Evolutionary conservation across 1,284 basidiomycete genomes (phyloP).

Genomic region (Chiua sp.): DNA sequence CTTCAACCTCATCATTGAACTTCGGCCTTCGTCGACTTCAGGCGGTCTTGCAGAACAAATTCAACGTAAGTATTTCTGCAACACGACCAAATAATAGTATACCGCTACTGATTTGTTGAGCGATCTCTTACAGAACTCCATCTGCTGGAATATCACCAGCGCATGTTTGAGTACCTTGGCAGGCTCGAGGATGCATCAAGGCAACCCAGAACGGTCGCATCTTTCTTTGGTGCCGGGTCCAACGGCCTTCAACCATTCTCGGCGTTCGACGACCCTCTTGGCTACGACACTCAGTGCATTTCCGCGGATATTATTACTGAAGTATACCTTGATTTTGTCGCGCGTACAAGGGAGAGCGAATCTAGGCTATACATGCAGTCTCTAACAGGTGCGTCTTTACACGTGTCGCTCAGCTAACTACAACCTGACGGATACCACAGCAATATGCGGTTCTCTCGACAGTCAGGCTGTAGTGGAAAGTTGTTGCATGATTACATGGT

Average conservation of each 20-base stretch:
- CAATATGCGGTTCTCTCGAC: slow-evolving; percentile 3
- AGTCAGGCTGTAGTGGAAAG: not conserved
- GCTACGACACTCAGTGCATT: not conserved
- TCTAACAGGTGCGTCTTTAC: not conserved
- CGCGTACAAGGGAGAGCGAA: not conserved
- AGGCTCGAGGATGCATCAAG: no score
- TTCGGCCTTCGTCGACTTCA: not conserved
- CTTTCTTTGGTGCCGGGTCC: not conserved
- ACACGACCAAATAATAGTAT: no score
- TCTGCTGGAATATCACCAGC: not conserved
- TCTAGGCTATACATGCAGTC: slow-evolving; percentile 2
- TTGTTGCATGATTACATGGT: no score
- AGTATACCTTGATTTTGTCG: not conserved
- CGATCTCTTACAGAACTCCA: not conserved
- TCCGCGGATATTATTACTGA: not conserved
- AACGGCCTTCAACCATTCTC: no score
- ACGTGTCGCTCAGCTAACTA: no score
- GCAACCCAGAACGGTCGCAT: not conserved
- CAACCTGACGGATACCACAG: not conserved
- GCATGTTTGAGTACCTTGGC: not conserved
- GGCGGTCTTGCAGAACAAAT: not conserved
- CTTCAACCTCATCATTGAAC: not conserved
- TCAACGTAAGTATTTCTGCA: not conserved
- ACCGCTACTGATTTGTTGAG: no score
- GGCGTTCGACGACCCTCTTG: no score